Percentiles rank a stretch among this genome's conserved stretches.
Conservation (phyloP, 371 early-diverging fungal species). For the Rhizopus arrhizus region DNA sequence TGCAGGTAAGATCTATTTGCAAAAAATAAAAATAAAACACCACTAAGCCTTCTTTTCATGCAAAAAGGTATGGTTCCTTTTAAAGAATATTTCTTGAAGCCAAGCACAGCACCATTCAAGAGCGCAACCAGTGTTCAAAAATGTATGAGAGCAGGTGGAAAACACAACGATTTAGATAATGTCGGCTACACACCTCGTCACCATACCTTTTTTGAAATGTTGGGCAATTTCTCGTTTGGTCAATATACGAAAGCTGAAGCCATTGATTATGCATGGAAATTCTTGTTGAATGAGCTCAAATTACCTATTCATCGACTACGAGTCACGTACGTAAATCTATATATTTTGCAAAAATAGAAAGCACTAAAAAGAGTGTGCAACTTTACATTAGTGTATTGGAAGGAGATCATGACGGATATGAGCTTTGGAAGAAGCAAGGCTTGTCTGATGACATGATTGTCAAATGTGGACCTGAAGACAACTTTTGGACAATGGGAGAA, state of each 20-base stretch:
- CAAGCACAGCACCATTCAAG: conserved; percentile 62
- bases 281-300: conserved; percentile 65
- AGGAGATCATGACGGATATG: conserved; percentile 65
- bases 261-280: conserved; percentile 72
- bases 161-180: conserved; percentile 84
- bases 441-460: conserved; percentile 66
- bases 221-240: conserved; percentile 84
- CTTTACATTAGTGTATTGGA: conserved; percentile 57
- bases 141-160: conserved; percentile 80
- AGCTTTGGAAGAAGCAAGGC: conserved; percentile 68
- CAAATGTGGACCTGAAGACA: conserved; percentile 65
- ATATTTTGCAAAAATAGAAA: neutral
- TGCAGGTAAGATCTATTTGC: conserved; percentile 52
- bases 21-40: neutral
- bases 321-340: conserved; percentile 57
- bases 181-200: conserved; percentile 80
- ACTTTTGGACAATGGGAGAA: conserved; percentile 87
- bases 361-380: neutral
- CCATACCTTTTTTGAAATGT: conserved; percentile 86
- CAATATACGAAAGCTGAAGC: conserved; percentile 64
- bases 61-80: conserved; percentile 75
- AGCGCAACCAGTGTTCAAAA: conserved; percentile 71
- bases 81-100: conserved; percentile 72
- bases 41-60: neutral
- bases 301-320: conserved; percentile 64